A percentile compares a stretch with the other conserved stretches of the same genome.
Evolutionary conservation across 2,329 filamentous ascomycete genomes (phyloP).

Genomic region (Penicillium fuscoglaucum): DNA sequence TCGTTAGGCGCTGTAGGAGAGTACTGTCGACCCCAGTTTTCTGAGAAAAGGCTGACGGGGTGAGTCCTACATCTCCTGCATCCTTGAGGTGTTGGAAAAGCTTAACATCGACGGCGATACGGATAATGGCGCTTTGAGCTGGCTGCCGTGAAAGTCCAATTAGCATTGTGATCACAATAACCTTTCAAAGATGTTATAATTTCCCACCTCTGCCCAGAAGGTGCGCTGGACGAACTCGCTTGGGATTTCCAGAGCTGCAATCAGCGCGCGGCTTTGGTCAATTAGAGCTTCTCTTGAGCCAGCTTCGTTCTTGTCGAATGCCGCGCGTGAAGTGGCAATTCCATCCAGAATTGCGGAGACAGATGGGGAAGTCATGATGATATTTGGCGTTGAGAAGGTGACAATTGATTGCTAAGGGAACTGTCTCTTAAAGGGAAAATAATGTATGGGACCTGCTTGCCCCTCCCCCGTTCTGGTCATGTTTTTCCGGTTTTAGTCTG

Average conservation of each 20-base stretch:
- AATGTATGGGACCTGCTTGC: not conserved
- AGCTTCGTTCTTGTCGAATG: conserved; percentile 35
- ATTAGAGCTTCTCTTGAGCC: conserved; percentile 42
- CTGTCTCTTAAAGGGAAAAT: not conserved
- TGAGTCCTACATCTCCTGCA: conserved; percentile 28
- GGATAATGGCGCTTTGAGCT: conserved; percentile 39
- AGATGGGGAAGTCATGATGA: not conserved
- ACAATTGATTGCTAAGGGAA: not conserved
- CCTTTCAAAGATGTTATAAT: not conserved
- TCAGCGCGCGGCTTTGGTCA: conserved; percentile 37
- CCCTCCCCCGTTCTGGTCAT: not conserved
- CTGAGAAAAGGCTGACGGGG: conserved; percentile 26
- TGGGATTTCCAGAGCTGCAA: conserved; percentile 40
- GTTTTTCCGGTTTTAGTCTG: not conserved
- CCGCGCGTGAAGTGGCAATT: conserved; percentile 27
- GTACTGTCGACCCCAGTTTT: conserved; percentile 32
- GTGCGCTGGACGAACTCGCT: conserved; percentile 38
- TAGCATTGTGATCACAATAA: not conserved
- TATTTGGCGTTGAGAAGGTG: not conserved
- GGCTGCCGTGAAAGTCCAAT: conserved; percentile 9
- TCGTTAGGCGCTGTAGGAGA: conserved; percentile 36
- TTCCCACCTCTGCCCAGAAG: conserved; percentile 44
- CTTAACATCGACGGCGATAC: conserved; percentile 38
- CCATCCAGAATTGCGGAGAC: conserved; percentile 14
- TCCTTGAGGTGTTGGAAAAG: conserved; percentile 38